These are phyloP conservation scores for Aureobasidium subglaciale DNA, from an alignment of 2,329 filamentous ascomycete species.

Conservation along the genomic window DNA sequence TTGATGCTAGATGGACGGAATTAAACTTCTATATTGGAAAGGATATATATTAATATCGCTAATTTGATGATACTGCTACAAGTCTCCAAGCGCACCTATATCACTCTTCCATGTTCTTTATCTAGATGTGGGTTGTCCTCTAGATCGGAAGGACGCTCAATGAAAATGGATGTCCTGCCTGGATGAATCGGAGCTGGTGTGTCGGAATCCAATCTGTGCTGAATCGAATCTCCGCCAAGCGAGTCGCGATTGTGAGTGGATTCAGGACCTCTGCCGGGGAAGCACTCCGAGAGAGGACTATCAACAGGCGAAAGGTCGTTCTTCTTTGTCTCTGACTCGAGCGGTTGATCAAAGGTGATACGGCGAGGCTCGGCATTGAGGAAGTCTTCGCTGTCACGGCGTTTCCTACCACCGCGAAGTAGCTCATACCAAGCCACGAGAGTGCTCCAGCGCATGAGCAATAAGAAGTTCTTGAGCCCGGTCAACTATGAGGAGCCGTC, in stretches of 20 bases:
- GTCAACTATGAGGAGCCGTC: conserved; percentile 50
- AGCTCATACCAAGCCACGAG: conserved; percentile 66
- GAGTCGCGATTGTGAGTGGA: neutral
- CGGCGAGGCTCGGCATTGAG: neutral
- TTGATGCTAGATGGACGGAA: too few relatives aligned
- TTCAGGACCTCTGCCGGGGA: neutral
- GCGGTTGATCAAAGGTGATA: conserved; percentile 7
- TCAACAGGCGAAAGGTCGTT: conserved; percentile 3
- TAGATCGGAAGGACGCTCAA: neutral
- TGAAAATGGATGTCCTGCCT: neutral
- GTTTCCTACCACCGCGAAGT: conserved; percentile 18
- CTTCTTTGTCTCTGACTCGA: conserved; percentile 2
- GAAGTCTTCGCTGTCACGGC: conserved; percentile 1
- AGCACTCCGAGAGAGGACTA: neutral
- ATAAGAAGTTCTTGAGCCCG: conserved; percentile 68
- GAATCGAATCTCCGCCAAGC: neutral
- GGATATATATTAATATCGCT: too few relatives aligned
- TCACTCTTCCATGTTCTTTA: neutral
- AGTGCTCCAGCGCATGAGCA: conserved; percentile 72
- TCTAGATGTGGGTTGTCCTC: neutral
- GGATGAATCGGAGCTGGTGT: neutral
- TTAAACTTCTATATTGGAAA: too few relatives aligned
- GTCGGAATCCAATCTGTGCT: neutral
- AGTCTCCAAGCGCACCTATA: neutral
- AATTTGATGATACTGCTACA: neutral